Evolutionary conservation across 2,329 filamentous ascomycete genomes (phyloP).

Genomic region (Exophiala mesophila): DNA sequence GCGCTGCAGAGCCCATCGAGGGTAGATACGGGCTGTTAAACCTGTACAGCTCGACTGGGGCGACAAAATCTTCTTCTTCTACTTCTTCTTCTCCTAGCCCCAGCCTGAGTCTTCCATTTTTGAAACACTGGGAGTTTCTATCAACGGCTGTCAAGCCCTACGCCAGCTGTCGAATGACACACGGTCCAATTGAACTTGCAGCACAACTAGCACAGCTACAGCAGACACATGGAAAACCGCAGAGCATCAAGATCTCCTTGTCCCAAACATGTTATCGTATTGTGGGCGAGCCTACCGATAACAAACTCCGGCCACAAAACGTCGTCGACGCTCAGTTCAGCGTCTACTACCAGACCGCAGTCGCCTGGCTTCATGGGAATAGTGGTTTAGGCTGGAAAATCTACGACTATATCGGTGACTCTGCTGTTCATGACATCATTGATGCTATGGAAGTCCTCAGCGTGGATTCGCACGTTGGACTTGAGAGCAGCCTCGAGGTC

Average conservation of each 20-base stretch:
- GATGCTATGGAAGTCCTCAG: too few relatives aligned
- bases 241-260: not conserved
- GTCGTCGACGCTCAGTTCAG: constrained; percentile 33
- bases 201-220: not conserved
- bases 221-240: not conserved
- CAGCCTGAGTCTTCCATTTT: too few relatives aligned
- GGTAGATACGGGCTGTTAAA: constrained; percentile 14
- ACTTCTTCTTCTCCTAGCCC: too few relatives aligned
- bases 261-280: constrained; percentile 8
- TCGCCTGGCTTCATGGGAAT: constrained; percentile 5
- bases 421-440: too few relatives aligned
- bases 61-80: not conserved
- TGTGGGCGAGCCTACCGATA: constrained; percentile 29
- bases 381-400: not conserved
- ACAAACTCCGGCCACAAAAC: constrained; percentile 32
- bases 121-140: constrained; percentile 9
- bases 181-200: constrained; percentile 12
- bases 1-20: constrained; percentile 11
- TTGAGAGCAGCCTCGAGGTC: too few relatives aligned
- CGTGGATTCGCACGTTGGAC: too few relatives aligned
- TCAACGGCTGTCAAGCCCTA: constrained; percentile 14
- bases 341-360: constrained; percentile 31
- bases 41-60: not conserved
- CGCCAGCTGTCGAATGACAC: constrained; percentile 16
- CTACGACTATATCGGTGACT: constrained; percentile 3